These are phyloP conservation scores for Pseudogymnoascus verrucosus DNA, from an alignment of 2,329 filamentous ascomycete species.

Conservation along the genomic window DNA sequence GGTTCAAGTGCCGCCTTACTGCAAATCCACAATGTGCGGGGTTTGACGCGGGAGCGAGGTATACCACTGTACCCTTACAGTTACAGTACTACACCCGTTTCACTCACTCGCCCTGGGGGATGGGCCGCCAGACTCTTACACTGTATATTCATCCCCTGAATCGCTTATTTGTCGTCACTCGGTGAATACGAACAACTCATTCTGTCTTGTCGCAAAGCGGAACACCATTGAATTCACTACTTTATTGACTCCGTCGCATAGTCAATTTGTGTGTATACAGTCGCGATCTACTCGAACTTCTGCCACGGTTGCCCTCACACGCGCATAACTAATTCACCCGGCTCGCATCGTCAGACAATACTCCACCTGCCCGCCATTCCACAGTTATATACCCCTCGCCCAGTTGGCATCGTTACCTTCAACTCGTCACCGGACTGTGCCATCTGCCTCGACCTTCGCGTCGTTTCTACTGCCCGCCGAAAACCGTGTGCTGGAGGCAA, in stretches of 20 bases:
- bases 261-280: neutral
- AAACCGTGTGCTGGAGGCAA: neutral
- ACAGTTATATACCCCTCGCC: neutral
- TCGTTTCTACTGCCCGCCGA: neutral
- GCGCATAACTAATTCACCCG: neutral
- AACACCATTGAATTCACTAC: neutral
- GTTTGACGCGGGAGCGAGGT: slow-evolving; percentile 3
- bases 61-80: slow-evolving; percentile 2
- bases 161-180: slow-evolving; percentile 5
- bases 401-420: neutral
- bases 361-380: neutral
- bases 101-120: neutral
- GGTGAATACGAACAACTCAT: neutral
- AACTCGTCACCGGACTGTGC: neutral
- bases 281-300: neutral
- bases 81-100: neutral
- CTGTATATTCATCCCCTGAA: neutral
- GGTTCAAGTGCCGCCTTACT: neutral
- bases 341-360: neutral
- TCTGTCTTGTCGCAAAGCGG: neutral
- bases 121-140: neutral
- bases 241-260: neutral
- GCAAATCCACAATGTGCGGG: slow-evolving; percentile 4
- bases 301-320: neutral
- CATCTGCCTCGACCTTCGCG: neutral